Evolutionary conservation across 768 basidiomycete species (phyloP), one percentile per base, ranked within the genome.

Genomic region (Floccularia luteovirens): DNA sequence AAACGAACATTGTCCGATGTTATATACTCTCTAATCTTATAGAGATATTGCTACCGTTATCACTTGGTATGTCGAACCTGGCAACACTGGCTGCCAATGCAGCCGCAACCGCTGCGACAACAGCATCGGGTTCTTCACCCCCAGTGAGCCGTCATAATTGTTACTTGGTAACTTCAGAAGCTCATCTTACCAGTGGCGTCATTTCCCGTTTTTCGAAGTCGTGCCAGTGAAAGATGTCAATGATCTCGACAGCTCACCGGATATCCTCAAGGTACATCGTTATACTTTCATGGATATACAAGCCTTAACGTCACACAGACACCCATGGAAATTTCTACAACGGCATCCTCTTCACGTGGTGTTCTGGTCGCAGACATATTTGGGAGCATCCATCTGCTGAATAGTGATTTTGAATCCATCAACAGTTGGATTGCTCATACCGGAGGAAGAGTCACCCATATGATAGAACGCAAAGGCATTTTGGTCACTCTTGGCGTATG

Each of bases 401-500:
- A 82, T 57, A 67, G 74, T 24, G 75, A 83, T 21, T 90, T 91
- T 53, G 82, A 85, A 51, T 69, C 79, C 0, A 55, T 67, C 6
- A 67, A 67, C 24, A 82, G 82, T 44, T 93, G 90, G 90, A 56
- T 88, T 35, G 90, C 87, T 4, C 86, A 91, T 58, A 66, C 73
- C 10, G 74, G 70, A 7, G 90, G 90, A 27, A 67, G 89, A 24
- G 88, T 91, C 13, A 90, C 86, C 6, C 90, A 92, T 53, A 82
- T 96, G 79, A 71, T 74, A 0, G 92, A 94, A 60, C 72, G 75
- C 35, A 78, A 77, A 48, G 87, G 85, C 0, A 67, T 92, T 28
- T 66, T 98, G 21, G 68, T 97, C n/a, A 90, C 90, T 3, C 69
- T 98, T 17, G 94, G 93, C 22, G 91, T 92, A 52, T 37, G 86